These are phyloP conservation scores for Pilobolus umbonatus DNA, from an alignment of 192 early-diverging fungal genomes.

Conservation along the genomic window DNA sequence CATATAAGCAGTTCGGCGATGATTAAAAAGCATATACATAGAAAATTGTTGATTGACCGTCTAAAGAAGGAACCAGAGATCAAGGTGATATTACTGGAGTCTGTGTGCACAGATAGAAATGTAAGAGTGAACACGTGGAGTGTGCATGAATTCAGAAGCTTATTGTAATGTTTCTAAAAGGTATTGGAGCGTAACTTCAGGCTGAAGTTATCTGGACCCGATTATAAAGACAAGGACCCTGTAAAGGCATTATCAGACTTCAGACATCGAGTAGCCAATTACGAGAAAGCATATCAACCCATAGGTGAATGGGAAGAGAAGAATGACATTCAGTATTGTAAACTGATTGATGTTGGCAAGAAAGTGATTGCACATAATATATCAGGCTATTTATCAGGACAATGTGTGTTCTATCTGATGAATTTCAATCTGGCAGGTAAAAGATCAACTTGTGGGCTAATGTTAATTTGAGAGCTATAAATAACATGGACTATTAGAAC, in stretches of 20 bases:
- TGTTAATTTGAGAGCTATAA: not conserved
- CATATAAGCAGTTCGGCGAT: not conserved
- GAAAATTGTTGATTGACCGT: conserved; percentile 54
- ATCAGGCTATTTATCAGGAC: conserved; percentile 86
- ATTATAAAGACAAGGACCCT: conserved; percentile 84
- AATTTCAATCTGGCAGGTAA: conserved; percentile 85
- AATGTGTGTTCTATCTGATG: conserved; percentile 98
- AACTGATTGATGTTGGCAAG: conserved; percentile 94
- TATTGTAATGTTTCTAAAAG: conserved; percentile 28
- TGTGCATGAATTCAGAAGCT: too few species aligned
- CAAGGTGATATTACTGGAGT: conserved; percentile 73
- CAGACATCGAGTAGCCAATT: conserved; percentile 77
- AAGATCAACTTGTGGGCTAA: not conserved
- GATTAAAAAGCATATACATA: conserved; percentile 24
- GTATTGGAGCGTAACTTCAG: conserved; percentile 79
- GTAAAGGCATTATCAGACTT: conserved; percentile 85
- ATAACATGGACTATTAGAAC: conserved; percentile 29
- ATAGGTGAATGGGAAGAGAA: conserved; percentile 82
- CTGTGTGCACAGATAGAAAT: conserved; percentile 77
- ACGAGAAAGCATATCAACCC: conserved; percentile 89
- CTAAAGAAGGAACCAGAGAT: conserved; percentile 55
- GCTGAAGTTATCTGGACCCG: conserved; percentile 91
- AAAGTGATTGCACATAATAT: conserved; percentile 95
- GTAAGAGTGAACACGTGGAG: conserved; percentile 27
- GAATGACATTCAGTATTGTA: conserved; percentile 82